Evolutionary conservation across 352 stramenopile species (phyloP), one percentile per base, ranked within the genome.

Genomic region (Phytopythium boreale): DNA sequence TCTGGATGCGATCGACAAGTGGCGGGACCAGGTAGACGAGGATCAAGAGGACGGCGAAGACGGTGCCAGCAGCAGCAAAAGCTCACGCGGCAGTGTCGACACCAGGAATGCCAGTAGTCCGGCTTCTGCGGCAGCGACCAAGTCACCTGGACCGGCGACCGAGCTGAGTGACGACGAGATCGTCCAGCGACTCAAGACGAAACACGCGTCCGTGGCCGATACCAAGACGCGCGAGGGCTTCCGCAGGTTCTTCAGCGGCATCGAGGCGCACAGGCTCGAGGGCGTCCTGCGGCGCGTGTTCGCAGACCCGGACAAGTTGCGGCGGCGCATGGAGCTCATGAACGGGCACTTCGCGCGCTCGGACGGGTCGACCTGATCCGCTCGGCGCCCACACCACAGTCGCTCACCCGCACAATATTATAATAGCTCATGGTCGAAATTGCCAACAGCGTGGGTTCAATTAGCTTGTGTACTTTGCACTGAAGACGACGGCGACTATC

Each of bases 161-260:
- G 57, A 69, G 29, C 68, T 76, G 27, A 74, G 63, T 17, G 80
- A 88, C 62, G 70, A 76, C 36, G 67, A 74, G n/a, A 71, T 87
- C 27, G 65, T 89, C 19, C 71, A 81, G 56, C 68, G 75, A 47
- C 69, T 93, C 62, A 80, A 70, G 62, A 72, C 77, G 27, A 87
- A 84, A 55, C 71, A 82, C 64, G 62, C 61, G 22, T 53, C 41
- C 34, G 68, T 80, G 1, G 56, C 62, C 0, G 79, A 88, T 41
- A 84, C 77, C 61, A 93, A 93, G 74, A 91, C 80, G 0, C 82
- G 82, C 26, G 82, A 93, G 14, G 80, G 82, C 10, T 93, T 93
- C 49, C 80, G 84, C 17, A 59, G 71, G 5, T 93, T 78, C 64
- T 91, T 93, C 53, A 63, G 66, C 24, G 82, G 82, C 49, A 89